phyloP scores from a whole-genome alignment of 345 rosid genomes.

The Populus deltoides region DNA sequence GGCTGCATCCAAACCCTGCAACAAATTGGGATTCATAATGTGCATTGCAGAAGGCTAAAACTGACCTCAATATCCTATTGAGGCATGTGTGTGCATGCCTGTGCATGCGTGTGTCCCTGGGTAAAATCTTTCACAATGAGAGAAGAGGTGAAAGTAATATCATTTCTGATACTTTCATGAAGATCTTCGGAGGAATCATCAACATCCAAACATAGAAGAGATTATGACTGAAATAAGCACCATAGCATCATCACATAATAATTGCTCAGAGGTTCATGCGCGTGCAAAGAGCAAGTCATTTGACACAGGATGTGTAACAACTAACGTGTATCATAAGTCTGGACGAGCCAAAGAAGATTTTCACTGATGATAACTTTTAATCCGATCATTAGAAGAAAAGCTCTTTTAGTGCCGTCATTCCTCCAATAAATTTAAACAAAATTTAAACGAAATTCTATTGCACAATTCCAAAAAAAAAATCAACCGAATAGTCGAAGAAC shows the following conservation, averaged over 20 bases:
- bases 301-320: background rate
- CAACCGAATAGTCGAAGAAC: background rate
- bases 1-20: background rate
- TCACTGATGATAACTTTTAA: too few species aligned
- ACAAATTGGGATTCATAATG: background rate
- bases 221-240: background rate
- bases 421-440: slow-evolving; percentile 50
- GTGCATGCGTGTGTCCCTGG: too few species aligned
- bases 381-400: slow-evolving; percentile 39
- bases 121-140: background rate
- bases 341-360: too few species aligned
- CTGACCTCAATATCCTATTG: background rate
- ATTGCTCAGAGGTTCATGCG: background rate
- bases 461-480: background rate
- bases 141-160: background rate
- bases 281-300: background rate
- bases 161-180: background rate
- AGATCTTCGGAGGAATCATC: background rate
- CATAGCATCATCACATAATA: background rate
- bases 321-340: too few species aligned
- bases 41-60: background rate
- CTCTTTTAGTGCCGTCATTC: slow-evolving; percentile 71
- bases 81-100: background rate
- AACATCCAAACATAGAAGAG: background rate
- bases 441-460: background rate